phyloP scores from a whole-genome alignment of 768 basidiomycete genomes.

The Leucocoprinus sp. region DNA sequence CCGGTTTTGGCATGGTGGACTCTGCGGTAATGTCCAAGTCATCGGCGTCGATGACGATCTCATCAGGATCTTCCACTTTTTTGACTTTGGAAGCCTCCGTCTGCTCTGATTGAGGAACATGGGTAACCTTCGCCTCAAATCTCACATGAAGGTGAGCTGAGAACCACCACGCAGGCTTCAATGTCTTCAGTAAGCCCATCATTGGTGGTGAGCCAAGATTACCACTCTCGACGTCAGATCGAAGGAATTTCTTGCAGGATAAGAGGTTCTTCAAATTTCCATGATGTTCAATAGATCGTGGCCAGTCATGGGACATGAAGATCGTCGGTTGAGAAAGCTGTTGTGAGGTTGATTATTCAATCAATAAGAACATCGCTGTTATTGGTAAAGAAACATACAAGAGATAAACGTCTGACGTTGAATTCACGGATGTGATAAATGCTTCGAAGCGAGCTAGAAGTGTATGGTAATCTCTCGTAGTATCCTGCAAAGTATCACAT shows the following conservation, averaged over 20 bases:
- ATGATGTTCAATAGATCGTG: slow-evolving; percentile 71
- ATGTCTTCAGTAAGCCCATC: slow-evolving; percentile 60
- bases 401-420: slow-evolving; percentile 69
- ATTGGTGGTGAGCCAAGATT: slow-evolving; percentile 82
- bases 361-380: neutral
- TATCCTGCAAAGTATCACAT: slow-evolving; percentile 40
- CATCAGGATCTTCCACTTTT: slow-evolving; percentile 36
- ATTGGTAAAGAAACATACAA: slow-evolving; percentile 39
- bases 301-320: slow-evolving; percentile 98
- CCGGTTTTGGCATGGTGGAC: neutral
- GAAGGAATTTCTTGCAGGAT: slow-evolving; percentile 71
- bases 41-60: slow-evolving; percentile 38
- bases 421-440: slow-evolving; percentile 90
- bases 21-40: slow-evolving; percentile 19
- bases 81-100: neutral
- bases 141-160: slow-evolving; percentile 85
- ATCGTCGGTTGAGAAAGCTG: slow-evolving; percentile 59
- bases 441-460: slow-evolving; percentile 60
- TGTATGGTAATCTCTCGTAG: slow-evolving; percentile 78
- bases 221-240: slow-evolving; percentile 55
- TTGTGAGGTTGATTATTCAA: slow-evolving; percentile 12
- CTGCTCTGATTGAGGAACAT: slow-evolving; percentile 19
- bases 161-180: slow-evolving; percentile 88
- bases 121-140: slow-evolving; percentile 64
- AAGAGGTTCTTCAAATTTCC: slow-evolving; percentile 64